Evolutionary conservation across 140 eudicot species (phyloP).

Genomic region (Eryngium alpinum): DNA sequence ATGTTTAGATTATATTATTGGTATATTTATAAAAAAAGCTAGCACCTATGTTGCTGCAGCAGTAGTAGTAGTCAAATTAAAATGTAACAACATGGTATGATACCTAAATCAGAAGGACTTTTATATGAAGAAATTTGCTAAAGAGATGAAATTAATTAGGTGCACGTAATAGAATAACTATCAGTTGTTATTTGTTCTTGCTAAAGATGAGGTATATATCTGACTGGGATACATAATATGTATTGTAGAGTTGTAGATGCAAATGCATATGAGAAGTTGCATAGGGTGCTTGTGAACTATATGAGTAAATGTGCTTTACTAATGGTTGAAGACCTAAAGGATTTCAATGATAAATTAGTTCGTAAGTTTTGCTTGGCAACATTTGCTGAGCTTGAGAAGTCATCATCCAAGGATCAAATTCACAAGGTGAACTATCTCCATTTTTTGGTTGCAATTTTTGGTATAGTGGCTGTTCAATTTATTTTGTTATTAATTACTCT

Average conservation of each 20-base stretch:
- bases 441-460: neutral
- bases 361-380: conserved; percentile 33
- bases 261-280: conserved; percentile 53
- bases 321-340: conserved; percentile 46
- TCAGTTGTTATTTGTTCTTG: neutral
- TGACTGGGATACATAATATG: conserved; percentile 1
- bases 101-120: neutral
- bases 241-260: conserved; percentile 53
- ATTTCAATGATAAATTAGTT: conserved; percentile 34
- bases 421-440: conserved; percentile 45
- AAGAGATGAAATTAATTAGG: neutral
- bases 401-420: conserved; percentile 48
- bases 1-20: neutral
- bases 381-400: conserved; percentile 42
- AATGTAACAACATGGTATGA: neutral
- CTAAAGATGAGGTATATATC: neutral
- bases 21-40: neutral
- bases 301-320: conserved; percentile 41
- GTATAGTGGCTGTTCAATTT: neutral
- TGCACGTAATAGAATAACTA: neutral
- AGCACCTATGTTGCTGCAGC: neutral
- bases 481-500: neutral
- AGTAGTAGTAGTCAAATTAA: neutral
- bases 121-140: neutral
- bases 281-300: conserved; percentile 42